Evolutionary conservation across 148 eudicot genomes (phyloP), one percentile per base, ranked within the genome.

Genomic region (Amaranthus palmeri): DNA sequence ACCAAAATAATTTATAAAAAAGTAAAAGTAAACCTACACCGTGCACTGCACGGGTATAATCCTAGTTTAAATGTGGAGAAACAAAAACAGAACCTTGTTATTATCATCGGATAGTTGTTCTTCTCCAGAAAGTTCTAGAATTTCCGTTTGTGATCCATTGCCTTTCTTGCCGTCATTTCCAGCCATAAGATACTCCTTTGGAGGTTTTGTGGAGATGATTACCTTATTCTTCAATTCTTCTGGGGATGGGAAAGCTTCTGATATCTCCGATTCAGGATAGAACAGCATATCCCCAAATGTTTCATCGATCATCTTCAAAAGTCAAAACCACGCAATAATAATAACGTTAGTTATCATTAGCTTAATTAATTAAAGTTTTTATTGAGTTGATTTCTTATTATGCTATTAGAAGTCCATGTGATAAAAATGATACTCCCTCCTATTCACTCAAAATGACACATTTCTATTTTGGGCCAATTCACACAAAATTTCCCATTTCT

Each of bases 171-270:
- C 57, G 10, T 45, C 45, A 11, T 50, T 79, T 69, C 77, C 77
- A 36, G 54, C 73, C 58, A 81, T 78, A 10, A 86, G 82, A 74
- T 84, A 85, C 66, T 85, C 85, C 72, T 87, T 90, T 17, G 96
- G 90, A 8, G 89, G 88, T 75, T 90, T 90, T n/a, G 96, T 90
- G 10, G 96, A 87, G 54, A 87, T 57, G 1, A 90, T 62, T 4
- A 90, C 77, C 63, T 69, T 67, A 71, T 74, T 66, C 78, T 85
- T 89, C 77, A 89, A 62, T 14, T 84, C 83, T 62, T 89, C 89
- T 0, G 95, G 95, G 1, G 90, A 87, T 46, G 89, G 96, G 60
- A 90, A 86, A 47, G 74, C 85, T 47, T 67, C 17, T 43, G 85
- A 57, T 76, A 55, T 54, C 66, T 83, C 86, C 13, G 89, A 36